Conservation (phyloP, 2,329 filamentous ascomycete species). For the Macroventuria anomochaeta region DNA sequence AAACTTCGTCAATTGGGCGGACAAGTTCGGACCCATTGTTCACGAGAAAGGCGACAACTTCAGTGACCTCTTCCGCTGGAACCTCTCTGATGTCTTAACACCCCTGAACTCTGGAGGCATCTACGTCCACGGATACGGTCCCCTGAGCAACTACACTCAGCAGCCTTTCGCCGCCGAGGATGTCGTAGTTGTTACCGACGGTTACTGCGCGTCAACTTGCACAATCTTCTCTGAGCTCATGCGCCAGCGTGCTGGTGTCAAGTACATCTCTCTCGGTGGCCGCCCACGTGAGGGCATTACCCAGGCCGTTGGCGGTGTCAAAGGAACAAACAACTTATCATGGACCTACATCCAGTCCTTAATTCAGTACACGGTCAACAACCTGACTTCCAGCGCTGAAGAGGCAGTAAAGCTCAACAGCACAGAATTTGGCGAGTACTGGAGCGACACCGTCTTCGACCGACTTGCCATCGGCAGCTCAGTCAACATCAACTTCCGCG, state of each 20-base stretch:
- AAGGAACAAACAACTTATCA: slow-evolving; percentile 57
- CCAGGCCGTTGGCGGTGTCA: slow-evolving; percentile 66
- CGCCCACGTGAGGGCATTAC: slow-evolving; percentile 62
- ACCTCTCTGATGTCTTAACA: slow-evolving; percentile 51
- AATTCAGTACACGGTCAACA: slow-evolving; percentile 30
- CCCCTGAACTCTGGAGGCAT: slow-evolving; percentile 44
- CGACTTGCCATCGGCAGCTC: slow-evolving; percentile 35
- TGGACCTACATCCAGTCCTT: slow-evolving; percentile 43
- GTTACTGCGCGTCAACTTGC: slow-evolving; percentile 66
- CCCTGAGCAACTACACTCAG: slow-evolving; percentile 53
- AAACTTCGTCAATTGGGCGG: slow-evolving; percentile 55
- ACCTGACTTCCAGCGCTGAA: slow-evolving; percentile 29
- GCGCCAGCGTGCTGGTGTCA: slow-evolving; percentile 59
- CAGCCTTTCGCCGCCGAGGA: slow-evolving; percentile 64
- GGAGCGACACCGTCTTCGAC: slow-evolving; percentile 37
- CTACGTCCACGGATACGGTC: slow-evolving; percentile 43
- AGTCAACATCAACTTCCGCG: slow-evolving; percentile 48
- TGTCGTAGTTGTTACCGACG: slow-evolving; percentile 61
- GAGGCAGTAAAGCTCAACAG: slow-evolving; percentile 39
- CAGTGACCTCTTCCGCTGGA: slow-evolving; percentile 64
- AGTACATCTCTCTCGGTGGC: slow-evolving; percentile 66
- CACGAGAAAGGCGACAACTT: slow-evolving; percentile 59
- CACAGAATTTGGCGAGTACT: slow-evolving; percentile 44
- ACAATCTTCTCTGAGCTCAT: slow-evolving; percentile 64
- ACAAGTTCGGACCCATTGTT: slow-evolving; percentile 55